Conservation (phyloP, 257 asterid genomes). For the Striga asiatica region DNA sequence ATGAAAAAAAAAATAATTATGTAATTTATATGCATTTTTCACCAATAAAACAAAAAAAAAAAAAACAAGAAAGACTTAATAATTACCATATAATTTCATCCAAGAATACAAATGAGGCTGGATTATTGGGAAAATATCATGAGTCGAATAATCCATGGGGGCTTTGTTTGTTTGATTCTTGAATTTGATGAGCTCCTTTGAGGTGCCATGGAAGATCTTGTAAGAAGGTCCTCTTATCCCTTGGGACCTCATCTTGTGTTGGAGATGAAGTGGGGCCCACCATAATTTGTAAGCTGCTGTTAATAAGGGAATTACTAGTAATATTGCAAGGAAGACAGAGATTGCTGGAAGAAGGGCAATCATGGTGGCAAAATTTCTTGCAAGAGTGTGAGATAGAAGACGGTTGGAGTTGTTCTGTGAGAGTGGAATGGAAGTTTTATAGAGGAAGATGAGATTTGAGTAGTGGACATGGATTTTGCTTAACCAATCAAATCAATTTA, state of each 20-base stretch:
- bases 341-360: not conserved
- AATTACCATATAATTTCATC: conserved; percentile 40
- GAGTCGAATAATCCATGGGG: conserved; percentile 33
- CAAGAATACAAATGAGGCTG: conserved; percentile 42
- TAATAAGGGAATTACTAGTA: conserved; percentile 1
- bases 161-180: conserved; percentile 13
- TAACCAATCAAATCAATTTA: too few relatives aligned
- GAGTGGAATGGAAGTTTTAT: not conserved
- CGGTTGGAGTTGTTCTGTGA: not conserved
- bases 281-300: conserved; percentile 21
- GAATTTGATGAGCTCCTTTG: too few relatives aligned
- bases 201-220: conserved; percentile 36
- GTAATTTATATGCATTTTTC: too few relatives aligned
- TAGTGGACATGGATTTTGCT: too few relatives aligned
- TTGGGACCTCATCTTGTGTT: conserved; percentile 21
- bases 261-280: conserved; percentile 34
- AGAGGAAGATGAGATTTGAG: too few relatives aligned
- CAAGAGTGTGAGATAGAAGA: not conserved
- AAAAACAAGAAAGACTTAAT: not conserved
- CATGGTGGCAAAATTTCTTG: conserved; percentile 14
- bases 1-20: too few relatives aligned
- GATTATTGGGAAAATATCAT: conserved; percentile 35
- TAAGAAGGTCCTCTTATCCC: conserved; percentile 52
- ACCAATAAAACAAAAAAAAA: too few relatives aligned
- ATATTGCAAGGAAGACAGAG: not conserved